Evolutionary conservation across 495 filamentous ascomycete species (phyloP), one percentile per base, ranked within the genome.

Genomic region (Mytilinidion resinicola): DNA sequence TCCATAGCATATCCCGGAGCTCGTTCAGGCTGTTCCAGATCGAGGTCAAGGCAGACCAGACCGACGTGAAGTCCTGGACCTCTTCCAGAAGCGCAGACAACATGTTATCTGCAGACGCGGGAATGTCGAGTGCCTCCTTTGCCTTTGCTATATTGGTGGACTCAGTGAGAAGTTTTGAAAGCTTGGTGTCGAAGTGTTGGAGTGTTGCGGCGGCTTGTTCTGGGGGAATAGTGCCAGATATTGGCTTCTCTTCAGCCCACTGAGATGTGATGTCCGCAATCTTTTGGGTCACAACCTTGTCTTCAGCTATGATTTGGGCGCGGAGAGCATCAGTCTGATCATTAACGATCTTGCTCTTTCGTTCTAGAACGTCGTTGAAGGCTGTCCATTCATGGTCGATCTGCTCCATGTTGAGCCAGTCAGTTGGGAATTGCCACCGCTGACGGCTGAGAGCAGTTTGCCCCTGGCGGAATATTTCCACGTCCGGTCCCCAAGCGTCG

Each of bases 21-120:
- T 97, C 93, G 67, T 96, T 91, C 46, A 99, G 72, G 66, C 88
- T 95, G 75, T 90, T 91, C 95, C 95, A 99, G 59, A 99, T 95
- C 4, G 90, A 96, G 14, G 89, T 89, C 20, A 99, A 73, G 39
- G 88, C 90, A 21, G 90, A 85, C 93, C 93, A 99, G 12, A 99
- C 95, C 10, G 92, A 95, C 76, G 91, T 93, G 76, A 97, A 99
- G 70, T 99, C 93, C 44, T 96, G 93, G 1, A 99, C 93, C 66
- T 99, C 93, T 65, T 99, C 93, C 9, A 97, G 77, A 33, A 96
- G 87, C 12, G 84, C 79, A 8, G 81, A 78, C 17, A 99, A 81
- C 9, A 84, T 82, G 30, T 86, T 89, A 56, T 96, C 89, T 0
- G 85, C 74, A 49, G 81, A 86, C 3, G 84, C 80, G 9, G 92